phyloP scores from a whole-genome alignment of 495 filamentous ascomycete genomes.

The Aspergillus baeticus region DNA sequence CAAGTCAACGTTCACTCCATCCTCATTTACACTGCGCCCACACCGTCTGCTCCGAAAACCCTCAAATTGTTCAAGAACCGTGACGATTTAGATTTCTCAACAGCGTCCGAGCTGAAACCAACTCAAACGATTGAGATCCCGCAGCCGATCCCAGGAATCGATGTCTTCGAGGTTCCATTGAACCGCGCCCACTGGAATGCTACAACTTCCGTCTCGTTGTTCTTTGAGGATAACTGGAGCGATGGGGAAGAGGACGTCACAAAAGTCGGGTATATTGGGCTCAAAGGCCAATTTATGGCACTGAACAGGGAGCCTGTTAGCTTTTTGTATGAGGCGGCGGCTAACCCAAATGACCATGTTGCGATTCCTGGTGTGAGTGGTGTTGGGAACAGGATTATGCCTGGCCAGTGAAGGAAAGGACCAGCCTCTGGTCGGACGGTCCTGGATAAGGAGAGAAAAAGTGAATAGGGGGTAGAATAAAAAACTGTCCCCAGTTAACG shows the following conservation, averaged over 20 bases:
- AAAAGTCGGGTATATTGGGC: constrained; percentile 78
- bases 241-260: constrained; percentile 74
- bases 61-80: constrained; percentile 83
- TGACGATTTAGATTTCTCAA: constrained; percentile 79
- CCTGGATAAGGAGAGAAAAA: too few species aligned
- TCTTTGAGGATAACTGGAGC: constrained; percentile 69
- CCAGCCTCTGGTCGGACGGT: too few species aligned
- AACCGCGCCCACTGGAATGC: constrained; percentile 87
- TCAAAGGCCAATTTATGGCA: constrained; percentile 89
- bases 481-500: too few species aligned
- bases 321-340: constrained; percentile 89
- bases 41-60: constrained; percentile 71
- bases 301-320: constrained; percentile 78
- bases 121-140: constrained; percentile 78
- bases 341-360: constrained; percentile 84
- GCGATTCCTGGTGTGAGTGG: constrained; percentile 46
- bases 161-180: constrained; percentile 81
- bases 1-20: constrained; percentile 90
- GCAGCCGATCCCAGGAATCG: constrained; percentile 59
- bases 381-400: constrained; percentile 39
- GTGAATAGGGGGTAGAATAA: too few species aligned
- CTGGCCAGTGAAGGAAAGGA: constrained; percentile 35
- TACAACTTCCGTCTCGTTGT: constrained; percentile 72
- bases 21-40: constrained; percentile 73
- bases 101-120: constrained; percentile 63